These are phyloP conservation scores for Aphelidium insulamus DNA, from an alignment of 371 early-diverging fungal genomes.

Conservation along the genomic window DNA sequence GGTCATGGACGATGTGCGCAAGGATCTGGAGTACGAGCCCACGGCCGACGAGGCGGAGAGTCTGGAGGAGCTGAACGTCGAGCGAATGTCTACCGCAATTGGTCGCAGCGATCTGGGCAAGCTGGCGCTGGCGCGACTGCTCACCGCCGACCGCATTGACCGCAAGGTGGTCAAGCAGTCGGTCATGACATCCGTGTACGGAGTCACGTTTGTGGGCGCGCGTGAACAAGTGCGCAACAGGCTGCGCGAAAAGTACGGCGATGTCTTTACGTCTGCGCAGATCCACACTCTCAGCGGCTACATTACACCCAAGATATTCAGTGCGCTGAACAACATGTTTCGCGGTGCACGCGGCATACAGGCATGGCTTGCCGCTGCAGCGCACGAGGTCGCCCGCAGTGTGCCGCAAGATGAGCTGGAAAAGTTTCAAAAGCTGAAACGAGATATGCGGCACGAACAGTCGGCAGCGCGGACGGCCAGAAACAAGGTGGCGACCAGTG, in stretches of 20 bases:
- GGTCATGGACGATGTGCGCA: constrained; percentile 41
- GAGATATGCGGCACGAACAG: too few relatives aligned
- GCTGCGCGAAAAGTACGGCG: constrained; percentile 43
- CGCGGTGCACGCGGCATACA: constrained; percentile 72
- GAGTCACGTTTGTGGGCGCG: constrained; percentile 91
- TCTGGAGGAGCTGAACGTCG: constrained; percentile 27
- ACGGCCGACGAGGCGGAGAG: constrained; percentile 24
- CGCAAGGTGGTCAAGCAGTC: constrained; percentile 96
- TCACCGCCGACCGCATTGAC: constrained; percentile 28
- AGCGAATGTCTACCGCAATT: too few relatives aligned
- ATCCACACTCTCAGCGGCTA: constrained; percentile 29
- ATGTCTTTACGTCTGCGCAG: constrained; percentile 24
- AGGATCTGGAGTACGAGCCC: constrained; percentile 13
- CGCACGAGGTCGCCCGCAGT: constrained; percentile 56
- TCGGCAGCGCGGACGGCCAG: too few relatives aligned
- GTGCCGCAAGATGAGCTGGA: constrained; percentile 45
- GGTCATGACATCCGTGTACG: constrained; percentile 97
- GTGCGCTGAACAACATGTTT: constrained; percentile 68
- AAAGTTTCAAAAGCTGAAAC: too few relatives aligned
- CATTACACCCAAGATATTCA: constrained; percentile 58
- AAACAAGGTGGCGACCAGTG: constrained; percentile 1
- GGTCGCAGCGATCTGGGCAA: too few relatives aligned
- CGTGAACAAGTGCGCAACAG: constrained; percentile 63
- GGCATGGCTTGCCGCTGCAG: constrained; percentile 79
- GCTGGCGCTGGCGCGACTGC: too few relatives aligned